Evolutionary conservation across 2,329 filamentous ascomycete species (phyloP).

Genomic region (Fusarium fujikuroi): DNA sequence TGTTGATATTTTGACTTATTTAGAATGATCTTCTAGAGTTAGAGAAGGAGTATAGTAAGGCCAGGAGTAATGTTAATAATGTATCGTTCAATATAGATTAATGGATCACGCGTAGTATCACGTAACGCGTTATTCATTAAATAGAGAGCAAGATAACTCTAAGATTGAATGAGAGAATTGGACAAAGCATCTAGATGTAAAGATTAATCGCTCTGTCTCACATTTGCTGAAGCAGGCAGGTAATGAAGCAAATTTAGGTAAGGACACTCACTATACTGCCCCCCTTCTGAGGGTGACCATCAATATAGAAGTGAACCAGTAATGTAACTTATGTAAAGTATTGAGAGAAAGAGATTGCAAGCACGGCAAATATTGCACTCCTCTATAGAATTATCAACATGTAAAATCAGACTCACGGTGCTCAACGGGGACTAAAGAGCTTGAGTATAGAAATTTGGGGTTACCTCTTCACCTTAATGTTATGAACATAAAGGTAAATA

Average conservation of each 20-base stretch:
- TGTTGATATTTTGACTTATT: not conserved
- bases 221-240: not conserved
- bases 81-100: not conserved
- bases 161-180: not conserved
- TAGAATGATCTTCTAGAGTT: not conserved
- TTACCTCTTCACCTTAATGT: not conserved
- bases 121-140: not conserved
- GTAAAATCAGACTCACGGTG: not conserved
- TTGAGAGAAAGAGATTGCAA: not conserved
- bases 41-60: not conserved
- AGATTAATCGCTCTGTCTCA: not conserved
- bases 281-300: not conserved
- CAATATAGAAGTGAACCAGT: not conserved
- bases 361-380: not conserved
- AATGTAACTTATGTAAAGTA: not conserved
- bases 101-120: not conserved
- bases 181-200: not conserved
- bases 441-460: not conserved
- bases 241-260: not conserved
- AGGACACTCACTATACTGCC: not conserved
- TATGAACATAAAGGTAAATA: accelerated
- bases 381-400: not conserved
- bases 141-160: not conserved
- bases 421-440: not conserved
- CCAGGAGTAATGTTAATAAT: not conserved